Evolutionary conservation across 345 rosid genomes (phyloP), one percentile per base, ranked within the genome.

Genomic region (Citrus mangshanensis): DNA sequence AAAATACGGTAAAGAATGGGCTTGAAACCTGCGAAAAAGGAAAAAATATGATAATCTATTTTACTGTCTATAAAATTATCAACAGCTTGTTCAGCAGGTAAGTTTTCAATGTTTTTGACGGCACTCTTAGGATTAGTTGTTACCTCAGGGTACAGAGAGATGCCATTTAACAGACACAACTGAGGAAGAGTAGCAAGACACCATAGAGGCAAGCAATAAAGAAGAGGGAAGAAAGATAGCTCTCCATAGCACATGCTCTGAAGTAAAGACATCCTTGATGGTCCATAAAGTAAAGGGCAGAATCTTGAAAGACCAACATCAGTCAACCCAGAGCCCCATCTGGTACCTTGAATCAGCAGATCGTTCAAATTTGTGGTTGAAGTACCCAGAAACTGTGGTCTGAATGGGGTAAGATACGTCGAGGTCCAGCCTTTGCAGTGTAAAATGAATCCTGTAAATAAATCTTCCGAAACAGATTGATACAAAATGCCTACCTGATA

Each of bases 351-450:
- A 32, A 73, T 38, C 72, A 84, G n/a, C 3, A 75, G 5, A 62
- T 81, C 84, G 32, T 67, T 81, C 78, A 84, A 68, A 30, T 79
- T 71, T 49, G 78, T 60, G 37, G 82, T 59, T 6, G 82, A 66
- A 27, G 10, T 59, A 28, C 87, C 87, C 25, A 76, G 25, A 56
- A 84, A 84, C 51, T 82, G 74, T 28, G 84, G 82, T 37, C 72
- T 81, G 68, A 73, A 19, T 25, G 82, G 87, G 69, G 69, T 38
- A n/a, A 80, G 75, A 21, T 79, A 70, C 10, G 77, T 69, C 1
- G 84, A 84, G 9, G 9, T 81, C 84, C 84, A 79, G 5, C 84
- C 81, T 71, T 76, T 67, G 72, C 81, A 79, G 70, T 84, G 84
- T 28, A 84, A 46, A 1, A 61, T 63, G 25, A 75, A 78, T 27